Conservation (phyloP, 352 stramenopile genomes). For the Saprolegnia parasitica region DNA sequence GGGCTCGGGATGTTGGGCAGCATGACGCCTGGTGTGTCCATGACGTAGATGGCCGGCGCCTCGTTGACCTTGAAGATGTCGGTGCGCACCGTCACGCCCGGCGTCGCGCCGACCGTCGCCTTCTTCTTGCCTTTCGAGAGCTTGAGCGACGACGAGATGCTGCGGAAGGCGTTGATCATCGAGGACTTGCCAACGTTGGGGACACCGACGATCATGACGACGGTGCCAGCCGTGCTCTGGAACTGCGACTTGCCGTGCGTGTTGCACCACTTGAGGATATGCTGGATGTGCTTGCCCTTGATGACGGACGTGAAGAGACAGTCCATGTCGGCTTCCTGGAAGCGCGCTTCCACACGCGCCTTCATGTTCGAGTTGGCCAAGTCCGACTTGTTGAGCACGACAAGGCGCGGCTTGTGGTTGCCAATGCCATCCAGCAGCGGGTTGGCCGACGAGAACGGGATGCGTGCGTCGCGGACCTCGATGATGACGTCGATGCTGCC, state of each 20-base stretch:
- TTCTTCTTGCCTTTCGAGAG: slow-evolving; percentile 77
- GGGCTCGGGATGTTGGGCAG: slow-evolving; percentile 74
- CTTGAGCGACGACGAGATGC: slow-evolving; percentile 63
- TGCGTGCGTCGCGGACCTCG: slow-evolving; percentile 79
- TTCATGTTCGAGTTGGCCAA: slow-evolving; percentile 83
- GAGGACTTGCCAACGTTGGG: slow-evolving; percentile 89
- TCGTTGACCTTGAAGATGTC: slow-evolving; percentile 89
- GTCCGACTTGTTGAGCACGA: slow-evolving; percentile 87
- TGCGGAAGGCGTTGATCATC: slow-evolving; percentile 84
- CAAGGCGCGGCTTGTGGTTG: slow-evolving; percentile 68
- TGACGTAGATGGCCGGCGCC: slow-evolving; percentile 81
- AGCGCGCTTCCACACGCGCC: slow-evolving; percentile 61
- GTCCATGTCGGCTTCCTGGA: slow-evolving; percentile 40
- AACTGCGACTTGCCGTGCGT: slow-evolving; percentile 70
- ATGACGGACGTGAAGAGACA: slow-evolving; percentile 79
- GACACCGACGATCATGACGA: slow-evolving; percentile 87
- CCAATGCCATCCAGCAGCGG: slow-evolving; percentile 68
- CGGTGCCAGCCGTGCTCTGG: slow-evolving; percentile 75
- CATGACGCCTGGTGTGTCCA: slow-evolving; percentile 87
- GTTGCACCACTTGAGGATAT: slow-evolving; percentile 79
- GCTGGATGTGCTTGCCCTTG: slow-evolving; percentile 65
- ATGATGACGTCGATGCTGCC: slow-evolving; percentile 79
- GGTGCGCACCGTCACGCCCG: slow-evolving; percentile 80
- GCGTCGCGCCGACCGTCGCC: slow-evolving; percentile 73
- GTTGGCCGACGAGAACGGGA: slow-evolving; percentile 80